Percentiles rank a stretch among this genome's conserved stretches.
phyloP scores from a whole-genome alignment of 768 basidiomycete species.

The Paxillus ammoniavirescens region DNA sequence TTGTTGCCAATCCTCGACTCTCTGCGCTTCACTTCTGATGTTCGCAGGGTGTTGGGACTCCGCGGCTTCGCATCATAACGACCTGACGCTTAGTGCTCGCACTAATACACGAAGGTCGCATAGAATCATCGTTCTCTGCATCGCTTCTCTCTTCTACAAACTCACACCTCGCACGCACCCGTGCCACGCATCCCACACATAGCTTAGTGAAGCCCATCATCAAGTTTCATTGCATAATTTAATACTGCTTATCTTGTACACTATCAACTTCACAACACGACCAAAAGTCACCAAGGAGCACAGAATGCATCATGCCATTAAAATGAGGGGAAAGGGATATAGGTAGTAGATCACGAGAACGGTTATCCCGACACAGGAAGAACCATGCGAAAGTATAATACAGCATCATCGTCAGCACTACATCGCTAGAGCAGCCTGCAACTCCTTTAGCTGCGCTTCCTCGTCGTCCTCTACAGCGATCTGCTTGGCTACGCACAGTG shows the following conservation, averaged over 20 bases:
- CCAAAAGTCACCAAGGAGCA: constrained; percentile 21
- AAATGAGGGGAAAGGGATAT: constrained; percentile 31
- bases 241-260: constrained; percentile 39
- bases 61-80: constrained; percentile 46
- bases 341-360: constrained; percentile 30
- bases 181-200: constrained; percentile 25
- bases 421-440: constrained; percentile 89
- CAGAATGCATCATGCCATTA: constrained; percentile 26
- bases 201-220: constrained; percentile 26
- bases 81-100: constrained; percentile 3
- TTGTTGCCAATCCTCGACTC: constrained; percentile 94
- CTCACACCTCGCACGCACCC: constrained; percentile 26
- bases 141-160: constrained; percentile 17
- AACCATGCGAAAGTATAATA: constrained; percentile 8
- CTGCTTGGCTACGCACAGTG: constrained; percentile 24
- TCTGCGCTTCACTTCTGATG: constrained; percentile 92
- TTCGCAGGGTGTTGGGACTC: constrained; percentile 85
- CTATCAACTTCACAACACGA: constrained; percentile 25
- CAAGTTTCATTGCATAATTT: constrained; percentile 30
- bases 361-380: constrained; percentile 11
- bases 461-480: constrained; percentile 83
- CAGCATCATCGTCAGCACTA: constrained; percentile 33
- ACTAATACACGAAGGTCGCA: constrained; percentile 14
- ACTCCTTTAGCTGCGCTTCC: constrained; percentile 80
- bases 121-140: constrained; percentile 23